Conservation (phyloP, 495 filamentous ascomycete genomes). For the Xylaria grammica region DNA sequence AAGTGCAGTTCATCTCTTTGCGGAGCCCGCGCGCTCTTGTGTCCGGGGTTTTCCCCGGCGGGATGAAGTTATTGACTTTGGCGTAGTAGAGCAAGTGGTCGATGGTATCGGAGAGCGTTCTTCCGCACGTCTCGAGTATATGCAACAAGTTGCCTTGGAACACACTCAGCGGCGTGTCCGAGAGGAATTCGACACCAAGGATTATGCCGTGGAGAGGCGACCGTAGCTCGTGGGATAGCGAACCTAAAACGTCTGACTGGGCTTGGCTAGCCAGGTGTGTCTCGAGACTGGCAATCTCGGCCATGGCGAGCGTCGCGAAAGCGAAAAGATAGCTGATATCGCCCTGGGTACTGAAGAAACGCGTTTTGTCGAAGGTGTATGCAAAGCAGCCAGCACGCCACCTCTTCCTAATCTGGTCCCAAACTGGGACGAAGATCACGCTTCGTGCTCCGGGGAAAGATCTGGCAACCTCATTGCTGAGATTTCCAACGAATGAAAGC, state of each 20-base stretch:
- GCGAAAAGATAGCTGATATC: slow-evolving; percentile 50
- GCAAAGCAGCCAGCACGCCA: slow-evolving; percentile 72
- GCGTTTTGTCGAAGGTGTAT: slow-evolving; percentile 57
- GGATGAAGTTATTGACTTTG: slow-evolving; percentile 60
- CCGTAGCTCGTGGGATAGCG: slow-evolving; percentile 76
- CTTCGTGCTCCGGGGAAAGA: slow-evolving; percentile 55
- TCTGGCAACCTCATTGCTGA: slow-evolving; percentile 12
- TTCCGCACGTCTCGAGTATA: slow-evolving; percentile 73
- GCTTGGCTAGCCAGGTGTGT: slow-evolving; percentile 44
- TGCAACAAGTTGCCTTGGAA: slow-evolving; percentile 66
- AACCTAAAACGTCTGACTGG: slow-evolving; percentile 73
- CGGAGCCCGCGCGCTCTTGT: slow-evolving; percentile 14
- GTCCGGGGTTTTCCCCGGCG: slow-evolving; percentile 16
- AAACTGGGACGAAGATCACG: slow-evolving; percentile 64
- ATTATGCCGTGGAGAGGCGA: slow-evolving; percentile 78
- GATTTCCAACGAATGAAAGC: slow-evolving; percentile 11
- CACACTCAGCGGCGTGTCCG: slow-evolving; percentile 53
- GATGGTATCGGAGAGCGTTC: slow-evolving; percentile 76
- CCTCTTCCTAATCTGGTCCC: slow-evolving; percentile 67
- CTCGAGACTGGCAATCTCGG: slow-evolving; percentile 58
- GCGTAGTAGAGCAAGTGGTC: slow-evolving; percentile 72
- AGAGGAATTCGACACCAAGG: slow-evolving; percentile 70
- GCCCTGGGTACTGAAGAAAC: slow-evolving; percentile 46
- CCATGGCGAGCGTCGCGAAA: slow-evolving; percentile 64
- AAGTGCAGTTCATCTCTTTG: slow-evolving; percentile 42